Evolutionary conservation across 2,329 filamentous ascomycete genomes (phyloP), one percentile per base, ranked within the genome.

Genomic region (Talaromyces sp.): DNA sequence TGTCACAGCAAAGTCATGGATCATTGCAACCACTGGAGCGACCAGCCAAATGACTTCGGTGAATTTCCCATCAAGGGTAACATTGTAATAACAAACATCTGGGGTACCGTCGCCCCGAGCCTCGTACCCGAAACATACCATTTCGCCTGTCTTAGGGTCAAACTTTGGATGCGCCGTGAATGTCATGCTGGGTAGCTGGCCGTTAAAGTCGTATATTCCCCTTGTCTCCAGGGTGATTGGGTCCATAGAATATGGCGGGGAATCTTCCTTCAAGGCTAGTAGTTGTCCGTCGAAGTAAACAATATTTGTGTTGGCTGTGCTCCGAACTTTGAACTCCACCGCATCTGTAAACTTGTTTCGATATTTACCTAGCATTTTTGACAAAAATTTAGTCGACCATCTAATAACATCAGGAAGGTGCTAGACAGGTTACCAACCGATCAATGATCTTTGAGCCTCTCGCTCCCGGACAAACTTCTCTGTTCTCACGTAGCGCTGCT

Each of bases 281-380:
- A 56, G 55, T 17, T 82, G 77, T 0, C 83, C 83, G 8, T 82
- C 73, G 80, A 82, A 86, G 65, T 81, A 84, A 1, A 82, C 74
- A n/a, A 86, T 73, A 60, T 87, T 86, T 1, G 84, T 86, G 64
- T 87, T 86, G 3, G 80, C 75, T 0, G 76, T 77, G 17, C 64
- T 73, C 43, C 69, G 67, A 11, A 74, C 59, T 26, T 69, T 67
- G 53, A 71, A 69, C 54, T 72, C 65, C 14, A 76, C 71, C 1
- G 70, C 71, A 63, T 78, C 73, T 4, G 75, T 77, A 63, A 65
- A 77, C 27, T 68, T 72, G 60, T 78, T 78, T 31, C 76, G 72
- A 55, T 78, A 78, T 53, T 73, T 74, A 0, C 76, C 75, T 63
- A 68, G n/a, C n/a, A n/a, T n/a, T n/a, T 61, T 13, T 29, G 27